Base-by-base conservation (phyloP, 805 yeast species). In the Tetrapisispora taiwanensis region DNA sequence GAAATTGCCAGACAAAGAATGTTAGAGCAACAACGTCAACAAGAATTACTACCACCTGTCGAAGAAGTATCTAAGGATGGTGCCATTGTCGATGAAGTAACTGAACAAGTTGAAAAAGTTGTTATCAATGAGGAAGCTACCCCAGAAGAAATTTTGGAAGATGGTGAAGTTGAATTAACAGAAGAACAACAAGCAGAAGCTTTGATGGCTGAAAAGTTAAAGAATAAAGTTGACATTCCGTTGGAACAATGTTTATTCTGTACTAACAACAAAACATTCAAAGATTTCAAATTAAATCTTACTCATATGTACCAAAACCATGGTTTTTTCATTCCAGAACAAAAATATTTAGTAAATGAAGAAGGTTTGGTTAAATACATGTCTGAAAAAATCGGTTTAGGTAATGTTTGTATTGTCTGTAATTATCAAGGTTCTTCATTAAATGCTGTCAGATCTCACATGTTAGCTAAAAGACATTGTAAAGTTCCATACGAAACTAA, bases 251-350 rank as follows among this genome's bases (percentile, higher is more conserved):
- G 85, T 55, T 67, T 78, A 46, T 79, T 75, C 55, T 78, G 84
- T 62, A 56, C 55, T 43, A 75, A 75, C 27, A 67, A 68, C 44
- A 67, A 66, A 46, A 69, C 71, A 34, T 66, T 77, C 24, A 77
- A 74, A 31, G 69, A 60, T 19, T 44, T 57, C 17, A 62, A 59
- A 33, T 39, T 41, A 10, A 81, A 79, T 48, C 65, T 81, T 36
- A 72, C 71, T 9, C 95, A 92, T 62, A 84, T 92, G 95, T 76
- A 73, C 56, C 74, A 72, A 52, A 66, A 60, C 38, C 95, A 84
- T 61, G 97, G 97, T 1, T 74, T 92, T 46, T 89, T 79, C 51
- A 74, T 92, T 18, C 99, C 99, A 1, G 98, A 92, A 62, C 74
- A 69, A 49, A 74, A 73, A 43, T 92, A 75, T 58, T 70, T 92